Evolutionary conservation across 2,329 filamentous ascomycete species (phyloP), one percentile per base, ranked within the genome.

Genomic region (Cordyceps fumosorosea): DNA sequence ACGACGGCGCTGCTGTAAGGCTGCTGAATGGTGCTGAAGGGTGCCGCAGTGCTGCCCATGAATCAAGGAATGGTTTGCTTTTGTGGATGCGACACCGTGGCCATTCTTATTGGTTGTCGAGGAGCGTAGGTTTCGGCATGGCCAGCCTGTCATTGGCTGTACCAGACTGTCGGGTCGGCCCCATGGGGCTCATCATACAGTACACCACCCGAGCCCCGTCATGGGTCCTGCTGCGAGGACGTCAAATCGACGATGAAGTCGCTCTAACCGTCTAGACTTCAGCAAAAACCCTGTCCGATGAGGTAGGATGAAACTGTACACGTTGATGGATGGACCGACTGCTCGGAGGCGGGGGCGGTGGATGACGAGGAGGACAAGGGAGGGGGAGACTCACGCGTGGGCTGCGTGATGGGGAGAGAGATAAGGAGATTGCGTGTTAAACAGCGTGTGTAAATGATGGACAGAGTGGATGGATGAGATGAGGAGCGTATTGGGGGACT

Each of bases 131-230:
- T 59, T 18, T 40, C 16, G 34, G 37, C 42, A 37, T 45, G 48
- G 34, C 50, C 22, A 26, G 32, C 26, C 44, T 60, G 22, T 60
- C n/a, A 63, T 63, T 63, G 62, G 62, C 51, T 63, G 62, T 60
- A 63, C 62, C 62, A 52, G 42, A 63, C 56, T 63, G 62, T 60
- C 62, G 62, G 62, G 62, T 63, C 62, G 50, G 32, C 32, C 60
- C 34, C 45, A 32, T 56, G 60, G 57, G 48, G 5, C 29, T 29
- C 53, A 47, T 45, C 20, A 18, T 26, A 24, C 40, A 53, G 48
- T 37, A 60, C 26, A 24, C n/a, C 37, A 34, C 34, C 48, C 18
- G 26, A 14, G 57, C 22, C n/a, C 12, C 32, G 37, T 7, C n/a
- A 32, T 37, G 50, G 40, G n/a, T 20, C 5, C 3, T 16, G 37